These are phyloP conservation scores for Geotrichum carabidarum DNA, from an alignment of 1,139 yeast genomes.

Conservation along the genomic window DNA sequence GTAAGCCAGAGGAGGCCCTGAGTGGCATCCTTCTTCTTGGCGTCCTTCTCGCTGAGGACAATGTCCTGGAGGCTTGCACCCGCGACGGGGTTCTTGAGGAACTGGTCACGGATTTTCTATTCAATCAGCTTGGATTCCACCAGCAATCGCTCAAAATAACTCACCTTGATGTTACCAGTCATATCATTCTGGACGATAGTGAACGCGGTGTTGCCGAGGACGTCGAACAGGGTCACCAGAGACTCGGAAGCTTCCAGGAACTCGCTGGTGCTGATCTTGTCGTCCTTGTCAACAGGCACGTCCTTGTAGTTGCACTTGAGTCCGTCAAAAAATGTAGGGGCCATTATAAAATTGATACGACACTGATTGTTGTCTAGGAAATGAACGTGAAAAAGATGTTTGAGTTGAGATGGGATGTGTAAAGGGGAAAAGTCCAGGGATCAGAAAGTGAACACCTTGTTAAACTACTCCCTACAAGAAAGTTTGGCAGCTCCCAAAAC, in stretches of 20 bases:
- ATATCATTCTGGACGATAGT: constrained; percentile 81
- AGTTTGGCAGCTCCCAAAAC: too few relatives aligned
- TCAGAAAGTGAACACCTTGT: not conserved
- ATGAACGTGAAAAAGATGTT: not conserved
- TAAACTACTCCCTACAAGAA: not conserved
- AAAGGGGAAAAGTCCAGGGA: not conserved
- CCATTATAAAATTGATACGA: constrained; percentile 5
- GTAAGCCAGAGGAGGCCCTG: constrained; percentile 88
- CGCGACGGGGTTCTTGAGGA: constrained; percentile 58
- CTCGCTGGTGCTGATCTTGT: constrained; percentile 63
- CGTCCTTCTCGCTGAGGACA: constrained; percentile 59
- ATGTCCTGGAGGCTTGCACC: constrained; percentile 70
- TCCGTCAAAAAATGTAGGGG: constrained; percentile 64
- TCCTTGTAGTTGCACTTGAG: constrained; percentile 70
- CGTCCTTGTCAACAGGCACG: constrained; percentile 52
- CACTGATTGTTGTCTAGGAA: not conserved
- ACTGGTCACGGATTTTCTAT: constrained; percentile 36
- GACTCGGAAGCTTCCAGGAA: constrained; percentile 83
- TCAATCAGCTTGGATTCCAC: too few relatives aligned
- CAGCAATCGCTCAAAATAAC: constrained; percentile 4
- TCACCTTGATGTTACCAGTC: constrained; percentile 68
- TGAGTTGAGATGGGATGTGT: not conserved
- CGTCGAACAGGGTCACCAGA: constrained; percentile 73
- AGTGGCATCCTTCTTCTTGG: constrained; percentile 72
- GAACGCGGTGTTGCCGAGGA: constrained; percentile 81